Percentiles rank a stretch among this genome's conserved stretches.
Evolutionary conservation across 768 basidiomycete species (phyloP).

Genomic region (Dacryopinax primogenitus): DNA sequence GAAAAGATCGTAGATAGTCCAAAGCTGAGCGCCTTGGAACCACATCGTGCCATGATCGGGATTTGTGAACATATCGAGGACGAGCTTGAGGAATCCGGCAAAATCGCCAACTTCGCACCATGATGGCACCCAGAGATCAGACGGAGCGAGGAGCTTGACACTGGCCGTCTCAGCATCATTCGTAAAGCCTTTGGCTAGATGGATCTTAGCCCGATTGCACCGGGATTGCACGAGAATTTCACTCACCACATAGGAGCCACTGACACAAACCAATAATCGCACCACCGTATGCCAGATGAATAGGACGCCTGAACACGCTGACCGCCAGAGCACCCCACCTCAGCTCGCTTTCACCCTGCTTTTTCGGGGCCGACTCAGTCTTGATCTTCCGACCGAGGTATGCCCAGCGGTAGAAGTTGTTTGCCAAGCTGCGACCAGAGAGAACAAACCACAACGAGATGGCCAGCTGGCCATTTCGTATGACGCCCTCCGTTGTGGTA

Average conservation of each 20-base stretch:
- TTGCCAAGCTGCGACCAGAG: slow-evolving; percentile 23
- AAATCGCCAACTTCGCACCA: slow-evolving; percentile 25
- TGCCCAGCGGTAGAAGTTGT: slow-evolving; percentile 23
- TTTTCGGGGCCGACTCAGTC: neutral
- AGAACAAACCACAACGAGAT: slow-evolving; percentile 25
- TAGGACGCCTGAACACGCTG: slow-evolving; percentile 25
- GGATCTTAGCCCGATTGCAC: slow-evolving; percentile 16
- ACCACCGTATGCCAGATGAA: slow-evolving; percentile 25
- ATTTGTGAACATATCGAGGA: slow-evolving; percentile 25
- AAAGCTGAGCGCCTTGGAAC: slow-evolving; percentile 22
- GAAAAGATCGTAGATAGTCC: slow-evolving; percentile 27
- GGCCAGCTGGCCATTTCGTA: slow-evolving; percentile 23
- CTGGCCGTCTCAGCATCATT: slow-evolving; percentile 10
- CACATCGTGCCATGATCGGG: slow-evolving; percentile 24
- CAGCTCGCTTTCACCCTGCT: slow-evolving; percentile 13
- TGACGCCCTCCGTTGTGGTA: neutral
- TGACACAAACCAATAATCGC: slow-evolving; percentile 24
- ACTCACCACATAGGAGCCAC: slow-evolving; percentile 20
- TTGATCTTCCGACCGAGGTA: slow-evolving; percentile 12
- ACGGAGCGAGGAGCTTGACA: slow-evolving; percentile 19
- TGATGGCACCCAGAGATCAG: slow-evolving; percentile 22
- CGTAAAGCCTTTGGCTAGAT: slow-evolving; percentile 5
- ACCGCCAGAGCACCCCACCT: slow-evolving; percentile 24
- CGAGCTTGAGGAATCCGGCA: slow-evolving; percentile 23
- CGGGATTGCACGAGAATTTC: slow-evolving; percentile 10